Percentiles rank a stretch among this genome's conserved stretches.
These are phyloP conservation scores for Cetraspora pellucida DNA, from an alignment of 192 early-diverging fungal genomes.

Conservation along the genomic window DNA sequence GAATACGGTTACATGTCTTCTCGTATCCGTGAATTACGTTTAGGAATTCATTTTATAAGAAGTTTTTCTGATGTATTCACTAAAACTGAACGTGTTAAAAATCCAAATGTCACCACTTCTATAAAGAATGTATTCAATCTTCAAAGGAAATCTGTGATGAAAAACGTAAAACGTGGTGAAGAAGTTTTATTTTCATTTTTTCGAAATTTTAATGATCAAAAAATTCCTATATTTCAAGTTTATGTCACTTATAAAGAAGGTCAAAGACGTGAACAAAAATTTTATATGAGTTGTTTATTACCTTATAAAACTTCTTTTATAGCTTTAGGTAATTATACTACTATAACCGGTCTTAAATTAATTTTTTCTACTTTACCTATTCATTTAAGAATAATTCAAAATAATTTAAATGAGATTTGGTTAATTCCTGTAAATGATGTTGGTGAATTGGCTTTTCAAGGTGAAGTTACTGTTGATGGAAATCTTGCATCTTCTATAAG, in stretches of 20 bases:
- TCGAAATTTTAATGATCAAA: conserved; percentile 63
- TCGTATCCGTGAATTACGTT: conserved; percentile 60
- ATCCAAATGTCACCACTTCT: conserved; percentile 40
- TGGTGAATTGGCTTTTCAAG: conserved; percentile 66
- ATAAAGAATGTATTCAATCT: conserved; percentile 48
- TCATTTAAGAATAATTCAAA: conserved; percentile 40
- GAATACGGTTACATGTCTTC: conserved; percentile 70
- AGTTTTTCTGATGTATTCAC: conserved; percentile 60
- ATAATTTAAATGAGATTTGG: conserved; percentile 60
- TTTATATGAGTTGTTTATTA: conserved; percentile 46
- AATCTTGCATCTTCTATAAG: conserved; percentile 12
- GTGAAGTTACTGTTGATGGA: conserved; percentile 44
- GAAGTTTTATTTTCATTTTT: conserved; percentile 58
- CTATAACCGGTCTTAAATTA: conserved; percentile 53
- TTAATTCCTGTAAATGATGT: conserved; percentile 55
- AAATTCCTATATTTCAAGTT: conserved; percentile 48
- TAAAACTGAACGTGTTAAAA: conserved; percentile 49
- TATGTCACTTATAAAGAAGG: conserved; percentile 12
- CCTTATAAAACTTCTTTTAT: conserved; percentile 67
- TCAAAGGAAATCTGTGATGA: conserved; percentile 42
- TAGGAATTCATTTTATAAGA: conserved; percentile 58
- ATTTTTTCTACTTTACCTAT: conserved; percentile 64
- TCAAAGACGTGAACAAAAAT: conserved; percentile 1
- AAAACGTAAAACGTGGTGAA: conserved; percentile 28
- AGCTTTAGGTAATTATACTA: conserved; percentile 61